Percentiles rank a stretch among this genome's conserved stretches.
phyloP scores from a whole-genome alignment of 164 flowering plant species.

The Pachysandra terminalis region DNA sequence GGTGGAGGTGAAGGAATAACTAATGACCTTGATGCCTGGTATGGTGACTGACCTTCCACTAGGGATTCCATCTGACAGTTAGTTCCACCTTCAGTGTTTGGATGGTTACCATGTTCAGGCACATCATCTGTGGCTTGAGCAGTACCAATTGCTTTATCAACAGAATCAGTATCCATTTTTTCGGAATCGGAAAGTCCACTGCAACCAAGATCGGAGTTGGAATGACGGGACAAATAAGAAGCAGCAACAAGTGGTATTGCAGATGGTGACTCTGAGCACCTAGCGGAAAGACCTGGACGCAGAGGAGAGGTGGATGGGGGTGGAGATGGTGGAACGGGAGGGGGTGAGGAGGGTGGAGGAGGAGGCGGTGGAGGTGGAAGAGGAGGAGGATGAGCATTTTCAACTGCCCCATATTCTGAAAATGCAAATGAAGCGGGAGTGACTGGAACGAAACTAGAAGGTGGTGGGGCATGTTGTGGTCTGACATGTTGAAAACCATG shows the following conservation, averaged over 20 bases:
- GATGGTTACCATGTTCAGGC: not conserved
- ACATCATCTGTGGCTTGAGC: constrained; percentile 9
- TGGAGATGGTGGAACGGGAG: constrained; percentile 33
- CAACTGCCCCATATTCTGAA: constrained; percentile 11
- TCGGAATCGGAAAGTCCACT: constrained; percentile 8
- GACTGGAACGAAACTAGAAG: constrained; percentile 24
- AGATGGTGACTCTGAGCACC: constrained; percentile 7
- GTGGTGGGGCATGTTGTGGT: constrained; percentile 20
- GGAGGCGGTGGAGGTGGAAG: constrained; percentile 28
- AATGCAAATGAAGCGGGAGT: constrained; percentile 24
- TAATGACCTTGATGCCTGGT: constrained; percentile 3
- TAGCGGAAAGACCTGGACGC: constrained; percentile 4
- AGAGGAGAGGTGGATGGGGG: constrained; percentile 25
- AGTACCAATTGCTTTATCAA: constrained; percentile 7
- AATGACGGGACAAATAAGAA: constrained; percentile 4
- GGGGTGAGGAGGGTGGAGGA: constrained; percentile 28
- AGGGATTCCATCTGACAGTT: constrained; percentile 10
- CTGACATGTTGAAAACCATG: constrained; percentile 26
- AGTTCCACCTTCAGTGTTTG: constrained; percentile 13
- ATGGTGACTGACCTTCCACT: constrained; percentile 13
- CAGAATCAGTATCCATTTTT: constrained; percentile 7
- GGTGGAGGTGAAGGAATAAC: constrained; percentile 39
- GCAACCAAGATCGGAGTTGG: constrained; percentile 6
- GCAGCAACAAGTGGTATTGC: constrained; percentile 10
- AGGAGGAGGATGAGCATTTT: constrained; percentile 21